Percentiles rank a stretch among this genome's conserved stretches.
These are phyloP conservation scores for Aphanomyces astaci DNA, from an alignment of 352 stramenopile species.

Conservation along the genomic window DNA sequence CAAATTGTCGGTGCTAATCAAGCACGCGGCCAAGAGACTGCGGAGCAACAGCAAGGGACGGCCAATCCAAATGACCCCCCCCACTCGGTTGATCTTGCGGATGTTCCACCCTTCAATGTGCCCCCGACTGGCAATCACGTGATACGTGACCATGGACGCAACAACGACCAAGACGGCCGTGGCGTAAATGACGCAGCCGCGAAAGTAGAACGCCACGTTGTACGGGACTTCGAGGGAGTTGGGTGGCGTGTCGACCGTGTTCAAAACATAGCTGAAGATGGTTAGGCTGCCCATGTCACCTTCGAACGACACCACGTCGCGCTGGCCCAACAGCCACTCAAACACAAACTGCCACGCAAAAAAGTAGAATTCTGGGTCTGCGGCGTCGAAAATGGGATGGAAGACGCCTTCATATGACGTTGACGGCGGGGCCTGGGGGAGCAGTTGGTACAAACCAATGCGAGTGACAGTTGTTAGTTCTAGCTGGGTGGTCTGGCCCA, in stretches of 20 bases:
- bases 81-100: background rate
- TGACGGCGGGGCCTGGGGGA: no score
- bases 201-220: slow-evolving; percentile 3
- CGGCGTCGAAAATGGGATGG: background rate
- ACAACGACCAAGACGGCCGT: background rate
- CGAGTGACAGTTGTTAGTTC: background rate
- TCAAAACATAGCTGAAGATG: background rate
- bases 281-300: background rate
- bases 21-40: background rate
- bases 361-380: background rate
- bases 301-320: background rate
- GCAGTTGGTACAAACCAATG: background rate
- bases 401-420: no score
- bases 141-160: background rate
- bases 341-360: background rate
- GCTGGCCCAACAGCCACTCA: background rate
- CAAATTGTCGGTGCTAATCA: background rate
- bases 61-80: background rate
- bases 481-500: background rate
- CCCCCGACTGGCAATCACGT: background rate
- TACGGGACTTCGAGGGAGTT: background rate
- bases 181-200: background rate
- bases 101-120: background rate
- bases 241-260: background rate
- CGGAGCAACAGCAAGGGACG: background rate